A percentile compares a stretch with the other conserved stretches of the same genome.
These are phyloP conservation scores for Nephelium lappaceum DNA, from an alignment of 345 rosid genomes.

Conservation along the genomic window DNA sequence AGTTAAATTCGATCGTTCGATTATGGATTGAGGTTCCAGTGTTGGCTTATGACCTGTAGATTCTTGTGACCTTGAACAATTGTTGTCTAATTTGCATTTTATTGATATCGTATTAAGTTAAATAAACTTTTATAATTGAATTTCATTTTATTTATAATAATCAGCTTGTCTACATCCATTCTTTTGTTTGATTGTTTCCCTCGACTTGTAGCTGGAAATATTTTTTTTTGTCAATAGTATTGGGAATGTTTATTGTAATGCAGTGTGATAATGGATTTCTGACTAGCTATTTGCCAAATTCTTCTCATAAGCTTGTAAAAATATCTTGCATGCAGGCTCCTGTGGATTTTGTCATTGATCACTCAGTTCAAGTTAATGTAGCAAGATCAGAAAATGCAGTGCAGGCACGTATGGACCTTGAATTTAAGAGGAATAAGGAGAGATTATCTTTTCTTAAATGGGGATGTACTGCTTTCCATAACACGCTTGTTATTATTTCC, in stretches of 20 bases:
- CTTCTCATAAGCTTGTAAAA: neutral
- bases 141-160: neutral
- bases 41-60: neutral
- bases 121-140: no score
- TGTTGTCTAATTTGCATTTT: neutral
- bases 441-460: constrained; percentile 97
- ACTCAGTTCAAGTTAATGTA: constrained; percentile 98
- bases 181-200: neutral
- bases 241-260: neutral
- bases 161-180: neutral
- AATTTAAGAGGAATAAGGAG: constrained; percentile 92
- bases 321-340: constrained; percentile 63
- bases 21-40: neutral
- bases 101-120: neutral
- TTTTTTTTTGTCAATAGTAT: neutral
- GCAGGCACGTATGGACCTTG: constrained; percentile 93
- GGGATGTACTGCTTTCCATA: constrained; percentile 88
- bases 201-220: neutral
- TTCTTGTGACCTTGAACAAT: neutral
- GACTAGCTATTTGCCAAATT: neutral
- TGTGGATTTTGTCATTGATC: constrained; percentile 95
- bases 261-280: neutral
- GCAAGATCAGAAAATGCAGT: constrained; percentile 93
- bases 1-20: neutral
- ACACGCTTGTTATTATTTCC: constrained; percentile 99